These are phyloP conservation scores for Malassezia furfur DNA, from an alignment of 1,284 basidiomycete species.

Conservation along the genomic window DNA sequence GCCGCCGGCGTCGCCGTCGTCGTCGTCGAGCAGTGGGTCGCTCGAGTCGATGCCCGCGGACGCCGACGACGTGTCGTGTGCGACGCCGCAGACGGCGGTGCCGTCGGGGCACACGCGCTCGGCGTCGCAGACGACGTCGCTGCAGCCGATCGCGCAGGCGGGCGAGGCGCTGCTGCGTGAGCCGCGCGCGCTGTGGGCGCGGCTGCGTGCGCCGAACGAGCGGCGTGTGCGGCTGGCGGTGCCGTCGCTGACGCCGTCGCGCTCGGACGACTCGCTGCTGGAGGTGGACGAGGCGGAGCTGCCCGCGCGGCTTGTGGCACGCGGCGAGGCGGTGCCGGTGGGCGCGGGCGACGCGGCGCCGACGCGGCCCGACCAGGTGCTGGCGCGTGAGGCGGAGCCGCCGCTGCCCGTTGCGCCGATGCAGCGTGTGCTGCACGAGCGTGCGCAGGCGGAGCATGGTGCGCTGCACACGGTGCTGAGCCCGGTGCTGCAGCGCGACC, in stretches of 20 bases:
- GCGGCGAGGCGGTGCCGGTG: slow-evolving; percentile 3
- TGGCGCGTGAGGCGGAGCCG: slow-evolving; percentile 21
- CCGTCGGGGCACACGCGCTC: no score
- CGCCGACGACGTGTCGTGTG: background rate
- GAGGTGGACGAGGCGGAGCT: background rate
- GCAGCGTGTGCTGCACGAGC: background rate
- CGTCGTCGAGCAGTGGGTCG: background rate
- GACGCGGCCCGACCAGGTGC: slow-evolving; percentile 29
- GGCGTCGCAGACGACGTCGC: background rate
- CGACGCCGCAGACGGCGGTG: background rate
- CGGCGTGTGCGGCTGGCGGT: background rate
- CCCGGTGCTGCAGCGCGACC: slow-evolving; percentile 55
- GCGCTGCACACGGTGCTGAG: background rate
- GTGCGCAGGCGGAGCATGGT: background rate
- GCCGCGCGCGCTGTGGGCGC: no score
- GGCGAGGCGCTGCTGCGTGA: no score
- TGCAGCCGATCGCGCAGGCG: no score
- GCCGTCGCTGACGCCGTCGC: background rate
- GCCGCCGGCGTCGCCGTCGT: background rate
- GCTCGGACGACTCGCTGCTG: background rate
- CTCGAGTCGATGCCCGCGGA: background rate
- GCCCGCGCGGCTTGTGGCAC: background rate
- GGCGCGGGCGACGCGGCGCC: slow-evolving; percentile 27
- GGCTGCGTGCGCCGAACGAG: background rate
- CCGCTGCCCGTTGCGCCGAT: slow-evolving; percentile 1